Evolutionary conservation across 192 early-diverging fungal species (phyloP).

Genomic region (Rhizophagus sp.): DNA sequence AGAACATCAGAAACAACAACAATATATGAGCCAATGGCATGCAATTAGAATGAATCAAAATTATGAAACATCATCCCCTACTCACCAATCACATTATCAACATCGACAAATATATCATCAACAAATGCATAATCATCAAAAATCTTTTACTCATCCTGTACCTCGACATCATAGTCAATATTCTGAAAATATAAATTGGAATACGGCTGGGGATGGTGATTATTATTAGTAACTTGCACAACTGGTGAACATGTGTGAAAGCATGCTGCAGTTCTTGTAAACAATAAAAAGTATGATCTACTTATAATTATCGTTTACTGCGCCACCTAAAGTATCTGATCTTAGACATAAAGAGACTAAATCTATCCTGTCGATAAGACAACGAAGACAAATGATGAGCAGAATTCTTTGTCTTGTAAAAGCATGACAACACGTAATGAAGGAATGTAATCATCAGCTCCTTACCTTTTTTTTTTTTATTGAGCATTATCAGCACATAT

Average conservation of each 20-base stretch:
- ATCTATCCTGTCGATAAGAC: no score
- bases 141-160: neutral
- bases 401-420: no score
- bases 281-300: no score
- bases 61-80: neutral
- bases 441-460: no score
- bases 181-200: slow-evolving; percentile 8
- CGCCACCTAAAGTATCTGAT: neutral
- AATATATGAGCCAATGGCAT: neutral
- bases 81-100: neutral
- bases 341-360: neutral
- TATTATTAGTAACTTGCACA: neutral
- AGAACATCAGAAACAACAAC: neutral
- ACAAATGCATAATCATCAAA: neutral
- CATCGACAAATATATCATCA: neutral
- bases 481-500: no score
- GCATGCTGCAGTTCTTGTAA: no score
- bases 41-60: neutral
- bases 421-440: no score
- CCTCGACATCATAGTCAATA: neutral
- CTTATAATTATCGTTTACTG: neutral
- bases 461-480: neutral
- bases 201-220: neutral
- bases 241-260: neutral
- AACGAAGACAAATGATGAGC: no score